These are phyloP conservation scores for Claviceps pusilla DNA, from an alignment of 2,329 filamentous ascomycete genomes.

Conservation along the genomic window DNA sequence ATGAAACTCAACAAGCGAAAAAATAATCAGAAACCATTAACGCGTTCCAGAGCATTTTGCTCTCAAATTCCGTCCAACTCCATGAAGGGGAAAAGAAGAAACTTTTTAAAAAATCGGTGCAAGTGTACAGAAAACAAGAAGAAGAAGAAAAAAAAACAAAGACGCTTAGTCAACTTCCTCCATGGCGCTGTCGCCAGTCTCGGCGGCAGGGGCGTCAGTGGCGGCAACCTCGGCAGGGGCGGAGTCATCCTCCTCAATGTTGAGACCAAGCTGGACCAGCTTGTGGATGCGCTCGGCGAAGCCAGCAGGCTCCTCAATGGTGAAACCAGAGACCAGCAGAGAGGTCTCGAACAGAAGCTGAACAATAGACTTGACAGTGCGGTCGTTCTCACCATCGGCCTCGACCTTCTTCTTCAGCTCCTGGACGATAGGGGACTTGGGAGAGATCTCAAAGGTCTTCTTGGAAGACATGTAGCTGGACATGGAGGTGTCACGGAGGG, in stretches of 20 bases:
- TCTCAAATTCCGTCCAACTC: conserved; percentile 26
- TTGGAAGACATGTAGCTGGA: conserved; percentile 99
- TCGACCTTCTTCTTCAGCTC: conserved; percentile 99
- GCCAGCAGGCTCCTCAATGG: conserved; percentile 93
- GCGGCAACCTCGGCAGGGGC: conserved; percentile 43
- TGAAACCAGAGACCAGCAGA: conserved; percentile 96
- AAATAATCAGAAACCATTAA: conserved; percentile 10
- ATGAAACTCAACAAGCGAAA: conserved; percentile 12
- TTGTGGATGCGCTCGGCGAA: conserved; percentile 99
- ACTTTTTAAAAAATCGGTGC: conserved; percentile 22
- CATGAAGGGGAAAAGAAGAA: conserved; percentile 12
- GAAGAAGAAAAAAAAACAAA: background rate
- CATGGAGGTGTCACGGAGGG: conserved; percentile 99
- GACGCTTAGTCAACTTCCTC: conserved; percentile 90
- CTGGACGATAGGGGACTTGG: conserved; percentile 92
- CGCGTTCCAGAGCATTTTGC: conserved; percentile 16
- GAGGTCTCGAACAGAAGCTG: conserved; percentile 98
- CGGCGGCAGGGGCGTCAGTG: conserved; percentile 42
- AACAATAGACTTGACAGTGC: conserved; percentile 97
- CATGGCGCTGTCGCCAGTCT: conserved; percentile 85
- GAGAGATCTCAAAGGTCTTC: conserved; percentile 99
- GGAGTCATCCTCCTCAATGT: conserved; percentile 86
- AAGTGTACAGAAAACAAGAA: conserved; percentile 13
- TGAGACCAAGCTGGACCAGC: conserved; percentile 92
- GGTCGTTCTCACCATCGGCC: conserved; percentile 92